Evolutionary conservation across 352 stramenopile species (phyloP), one percentile per base, ranked within the genome.

Genomic region (Pythium aphanidermatum): DNA sequence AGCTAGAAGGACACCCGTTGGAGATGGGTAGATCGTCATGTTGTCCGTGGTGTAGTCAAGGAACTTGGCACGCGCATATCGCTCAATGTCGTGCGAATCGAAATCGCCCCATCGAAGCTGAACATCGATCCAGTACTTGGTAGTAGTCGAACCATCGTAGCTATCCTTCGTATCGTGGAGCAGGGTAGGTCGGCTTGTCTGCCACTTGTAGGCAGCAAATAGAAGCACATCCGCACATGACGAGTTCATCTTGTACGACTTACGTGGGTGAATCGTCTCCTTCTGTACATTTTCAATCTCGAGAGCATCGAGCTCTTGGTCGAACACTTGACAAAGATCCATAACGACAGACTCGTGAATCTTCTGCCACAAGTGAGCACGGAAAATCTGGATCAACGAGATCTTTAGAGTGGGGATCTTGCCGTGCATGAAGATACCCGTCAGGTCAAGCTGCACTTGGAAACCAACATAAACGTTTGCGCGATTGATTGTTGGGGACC

Each of bases 201-300:
- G 85, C 97, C 97, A 99, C 76, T 99, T 99, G 80, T 99, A 98
- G 11, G 96, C 92, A 8, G 96, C 96, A 54, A 99, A 99, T 8
- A 99, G 75, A 33, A 99, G 75, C 43, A 99, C 86, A 78, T 99
- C 97, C 19, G 97, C 97, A 65, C 96, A 99, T 35, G 95, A 99
- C 47, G 91, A 98, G 75, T 99, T 99, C 97, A 99, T 99, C 76
- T 99, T 99, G 82, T 99, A 99, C 26, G 91, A 98, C 72, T 99
- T 99, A 37, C 97, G 78, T 31, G 97, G 97, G 67, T 99, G 97
- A 44, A 99, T 99, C 4, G 96, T 99, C 68, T 99, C 96, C 68
- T 99, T 99, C 67, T 99, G 96, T 13, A 99, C 97, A 62, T 97
- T 99, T 60, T 99, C 96, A 55, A 99, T 99, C 60, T 99, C 96